Base-by-base conservation (phyloP, 1,139 yeast species). In the Debaryomyces coudertii region DNA sequence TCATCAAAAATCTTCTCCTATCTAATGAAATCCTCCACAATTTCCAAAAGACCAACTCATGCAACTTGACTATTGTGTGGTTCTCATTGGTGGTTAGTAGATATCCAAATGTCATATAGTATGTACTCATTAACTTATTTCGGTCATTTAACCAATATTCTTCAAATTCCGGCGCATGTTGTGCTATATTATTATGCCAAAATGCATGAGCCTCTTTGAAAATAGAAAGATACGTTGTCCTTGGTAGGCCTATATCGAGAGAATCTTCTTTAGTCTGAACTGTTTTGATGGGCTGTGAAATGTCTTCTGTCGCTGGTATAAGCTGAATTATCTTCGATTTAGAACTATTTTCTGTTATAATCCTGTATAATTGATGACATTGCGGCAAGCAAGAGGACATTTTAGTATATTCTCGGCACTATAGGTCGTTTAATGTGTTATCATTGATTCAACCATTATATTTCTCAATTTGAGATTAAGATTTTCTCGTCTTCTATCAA, bases 41-140 rank as follows among this genome's bases (percentile, higher is more conserved):
- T 35, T 54, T 54, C 24, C 44, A 44, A 5, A 69, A 52, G 0
- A 65, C 50, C 25, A 45, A 38, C 40, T 71, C 71, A 52, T 73
- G 78, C 3, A 67, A 38, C 2, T 51, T 50, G 31, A 73, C 49
- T 1, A 69, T 57, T 24, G 69, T 66, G 47, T 71, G 73, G 55
- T 73, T 65, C 46, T 74, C 80, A 50, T 73, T 70, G 15, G 79
- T 71, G 9, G 77, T 72, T 15, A 69, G 48, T 39, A 75, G 52
- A 45, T 61, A 66, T 1, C 76, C 72, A 28, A 70, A 48, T 0
- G 77, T 68, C 59, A 67, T 63, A 41, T 43, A 48, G 45, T 62
- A 61, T 4, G 53, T 31, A 9, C 51, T 44, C 28, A 30, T 23
- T 18, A 42, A 28, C 7, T 34, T 27, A 5, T 34, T 15, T 14